Base-by-base conservation (phyloP, 176 grass and related monocot species). In the Bonia amplexicaulis region DNA sequence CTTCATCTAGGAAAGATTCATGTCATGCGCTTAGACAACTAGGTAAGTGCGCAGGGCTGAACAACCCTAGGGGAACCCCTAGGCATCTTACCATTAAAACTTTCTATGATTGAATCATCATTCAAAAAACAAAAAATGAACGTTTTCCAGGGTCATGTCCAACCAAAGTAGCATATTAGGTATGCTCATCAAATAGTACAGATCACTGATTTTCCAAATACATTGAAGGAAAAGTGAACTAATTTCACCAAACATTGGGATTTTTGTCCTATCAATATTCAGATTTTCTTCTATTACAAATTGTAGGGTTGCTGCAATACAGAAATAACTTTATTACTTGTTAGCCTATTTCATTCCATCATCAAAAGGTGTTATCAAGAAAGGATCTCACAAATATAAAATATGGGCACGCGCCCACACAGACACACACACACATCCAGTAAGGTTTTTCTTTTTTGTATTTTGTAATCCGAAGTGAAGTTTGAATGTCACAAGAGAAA, bases 111-210 rank as follows among this genome's bases (percentile, higher is more conserved):
- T 80, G 62, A 39, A 51, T 15, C 53, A 41, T 37, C 27, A 52
- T 52, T 80, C 78, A 19, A 35, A 65, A 66, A 49, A 35, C 2
- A 74, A 48, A 23, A 31, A 74, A 25, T 35, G 60, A 66, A 80
- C 48, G 20, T 63, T 78, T 45, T 80, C 64, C n/a, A 68, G 1
- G 8, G 63, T 52, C 63, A 68, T 81, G 47, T 41, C 67, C 22
- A 69, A 81, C 8, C 22, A 69, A 69, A 69, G 79, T 52, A 54
- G 47, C 78, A 55, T 25, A 81, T 54, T 26, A 81, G 37, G n/a
- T 69, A 69, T 81, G 64, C 47, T 81, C 66, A 37, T 54, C 64
- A 54, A 66, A 81, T 81, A 81, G 55, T 55, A 14, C 47, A 69
- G 47, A 66, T 55, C 6, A 23, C 35, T 81, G 39, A 81, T 69